phyloP scores from a whole-genome alignment of 2,329 filamentous ascomycete genomes.

The Cadophora malorum region DNA sequence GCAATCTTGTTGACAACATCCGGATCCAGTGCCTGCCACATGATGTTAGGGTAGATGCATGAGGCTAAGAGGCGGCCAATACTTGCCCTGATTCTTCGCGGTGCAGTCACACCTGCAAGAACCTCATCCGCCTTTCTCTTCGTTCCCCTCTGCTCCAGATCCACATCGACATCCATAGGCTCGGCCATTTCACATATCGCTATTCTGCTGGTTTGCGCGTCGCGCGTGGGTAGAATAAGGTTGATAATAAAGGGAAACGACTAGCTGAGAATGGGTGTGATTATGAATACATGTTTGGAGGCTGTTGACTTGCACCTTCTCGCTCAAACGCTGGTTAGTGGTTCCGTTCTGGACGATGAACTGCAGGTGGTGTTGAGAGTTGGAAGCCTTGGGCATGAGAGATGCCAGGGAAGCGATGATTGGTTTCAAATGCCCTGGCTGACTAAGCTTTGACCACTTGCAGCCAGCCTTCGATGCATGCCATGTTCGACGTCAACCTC shows the following conservation, averaged over 20 bases:
- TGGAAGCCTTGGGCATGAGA: not conserved
- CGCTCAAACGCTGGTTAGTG: not conserved
- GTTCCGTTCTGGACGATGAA: not conserved
- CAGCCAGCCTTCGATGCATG: not conserved
- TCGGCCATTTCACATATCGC: constrained; percentile 39
- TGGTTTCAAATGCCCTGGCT: constrained; percentile 3
- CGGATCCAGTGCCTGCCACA: constrained; percentile 78
- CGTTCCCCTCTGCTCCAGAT: constrained; percentile 44
- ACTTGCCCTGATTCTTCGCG: constrained; percentile 56
- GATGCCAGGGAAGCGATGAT: not conserved
- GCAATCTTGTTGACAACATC: constrained; percentile 99
- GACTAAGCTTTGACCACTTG: not conserved
- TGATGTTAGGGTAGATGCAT: constrained; percentile 31
- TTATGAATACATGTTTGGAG: constrained; percentile 5
- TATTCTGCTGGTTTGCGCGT: not conserved
- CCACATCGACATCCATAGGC: constrained; percentile 51
- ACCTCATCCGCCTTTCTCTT: constrained; percentile 58
- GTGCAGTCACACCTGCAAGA: constrained; percentile 47
- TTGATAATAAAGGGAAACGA: not conserved
- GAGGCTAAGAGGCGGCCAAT: not conserved
- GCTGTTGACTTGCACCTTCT: not conserved
- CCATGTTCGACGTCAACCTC: not conserved
- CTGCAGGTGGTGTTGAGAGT: not conserved
- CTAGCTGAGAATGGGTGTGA: not conserved
- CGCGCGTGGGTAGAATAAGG: not conserved